Percentiles rank a stretch among this genome's conserved stretches.
phyloP scores from a whole-genome alignment of 2,329 filamentous ascomycete species.

The Dactylellina sp. region DNA sequence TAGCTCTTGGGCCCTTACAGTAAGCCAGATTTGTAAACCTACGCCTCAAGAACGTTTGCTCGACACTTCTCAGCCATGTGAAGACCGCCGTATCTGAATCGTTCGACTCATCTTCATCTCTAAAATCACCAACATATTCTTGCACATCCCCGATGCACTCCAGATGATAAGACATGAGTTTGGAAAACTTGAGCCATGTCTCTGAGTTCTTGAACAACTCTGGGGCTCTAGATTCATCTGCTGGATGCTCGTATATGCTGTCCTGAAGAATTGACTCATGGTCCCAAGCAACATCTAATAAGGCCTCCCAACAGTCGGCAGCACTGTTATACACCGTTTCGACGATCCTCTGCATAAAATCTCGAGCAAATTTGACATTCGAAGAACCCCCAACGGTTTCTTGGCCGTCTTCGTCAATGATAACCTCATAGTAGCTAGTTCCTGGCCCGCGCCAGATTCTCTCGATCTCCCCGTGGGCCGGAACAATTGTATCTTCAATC shows the following conservation, averaged over 20 bases:
- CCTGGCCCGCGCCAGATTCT: slow-evolving; percentile 69
- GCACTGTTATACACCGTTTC: slow-evolving; percentile 66
- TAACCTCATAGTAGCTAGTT: slow-evolving; percentile 64
- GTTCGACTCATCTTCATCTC: slow-evolving; percentile 53
- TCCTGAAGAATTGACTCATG: slow-evolving; percentile 68
- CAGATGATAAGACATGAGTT: slow-evolving; percentile 67
- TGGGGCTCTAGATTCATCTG: slow-evolving; percentile 68
- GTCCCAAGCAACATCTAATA: slow-evolving; percentile 66
- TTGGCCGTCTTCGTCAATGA: slow-evolving; percentile 65
- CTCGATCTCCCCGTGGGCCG: slow-evolving; percentile 68
- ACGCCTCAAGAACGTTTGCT: slow-evolving; percentile 44
- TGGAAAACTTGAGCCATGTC: slow-evolving; percentile 69
- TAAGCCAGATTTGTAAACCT: not conserved
- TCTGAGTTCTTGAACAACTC: slow-evolving; percentile 69
- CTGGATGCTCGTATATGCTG: slow-evolving; percentile 69
- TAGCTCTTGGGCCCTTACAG: too few relatives aligned
- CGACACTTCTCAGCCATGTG: slow-evolving; percentile 51
- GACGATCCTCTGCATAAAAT: slow-evolving; percentile 63
- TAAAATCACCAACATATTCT: slow-evolving; percentile 53
- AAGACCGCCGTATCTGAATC: slow-evolving; percentile 50
- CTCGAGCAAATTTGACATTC: slow-evolving; percentile 32
- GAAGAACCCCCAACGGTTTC: slow-evolving; percentile 64
- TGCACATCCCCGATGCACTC: slow-evolving; percentile 61
- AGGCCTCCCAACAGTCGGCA: slow-evolving; percentile 65
- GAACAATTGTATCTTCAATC: slow-evolving; percentile 67